These are phyloP conservation scores for Calonectria montana DNA, from an alignment of 2,329 filamentous ascomycete species.

Conservation along the genomic window DNA sequence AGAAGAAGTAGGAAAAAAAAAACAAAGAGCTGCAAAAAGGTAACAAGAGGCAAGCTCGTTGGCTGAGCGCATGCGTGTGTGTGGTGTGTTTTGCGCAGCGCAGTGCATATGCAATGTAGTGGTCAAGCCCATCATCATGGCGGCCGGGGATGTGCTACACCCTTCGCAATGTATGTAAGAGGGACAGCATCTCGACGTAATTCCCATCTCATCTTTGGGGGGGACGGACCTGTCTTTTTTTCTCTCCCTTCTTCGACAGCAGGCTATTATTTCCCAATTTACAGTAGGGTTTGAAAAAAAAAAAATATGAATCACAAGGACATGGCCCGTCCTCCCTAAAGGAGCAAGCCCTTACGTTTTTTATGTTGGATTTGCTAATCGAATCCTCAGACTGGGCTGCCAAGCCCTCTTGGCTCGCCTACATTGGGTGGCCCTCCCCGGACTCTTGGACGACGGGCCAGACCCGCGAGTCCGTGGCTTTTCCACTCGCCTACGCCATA, in stretches of 20 bases:
- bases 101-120: background rate
- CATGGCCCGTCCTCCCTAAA: background rate
- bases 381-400: constrained; percentile 23
- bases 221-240: too few species aligned
- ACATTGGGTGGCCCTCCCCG: constrained; percentile 27
- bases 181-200: background rate
- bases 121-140: background rate
- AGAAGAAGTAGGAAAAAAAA: background rate
- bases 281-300: constrained; percentile 9
- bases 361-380: constrained; percentile 42
- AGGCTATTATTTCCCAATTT: constrained; percentile 6
- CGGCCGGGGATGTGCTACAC: background rate
- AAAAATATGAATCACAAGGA: background rate
- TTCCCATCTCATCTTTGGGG: background rate
- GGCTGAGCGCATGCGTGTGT: background rate
- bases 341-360: constrained; percentile 37
- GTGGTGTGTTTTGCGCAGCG: background rate
- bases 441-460: background rate
- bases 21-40: background rate
- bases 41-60: background rate
- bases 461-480: constrained; percentile 2
- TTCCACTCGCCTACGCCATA: constrained; percentile 26
- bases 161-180: background rate
- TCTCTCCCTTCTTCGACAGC: background rate
- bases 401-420: constrained; percentile 23